A percentile compares a stretch with the other conserved stretches of the same genome.
Conservation (phyloP, 164 flowering plant species). For the Tetrastigma voinierianum region DNA sequence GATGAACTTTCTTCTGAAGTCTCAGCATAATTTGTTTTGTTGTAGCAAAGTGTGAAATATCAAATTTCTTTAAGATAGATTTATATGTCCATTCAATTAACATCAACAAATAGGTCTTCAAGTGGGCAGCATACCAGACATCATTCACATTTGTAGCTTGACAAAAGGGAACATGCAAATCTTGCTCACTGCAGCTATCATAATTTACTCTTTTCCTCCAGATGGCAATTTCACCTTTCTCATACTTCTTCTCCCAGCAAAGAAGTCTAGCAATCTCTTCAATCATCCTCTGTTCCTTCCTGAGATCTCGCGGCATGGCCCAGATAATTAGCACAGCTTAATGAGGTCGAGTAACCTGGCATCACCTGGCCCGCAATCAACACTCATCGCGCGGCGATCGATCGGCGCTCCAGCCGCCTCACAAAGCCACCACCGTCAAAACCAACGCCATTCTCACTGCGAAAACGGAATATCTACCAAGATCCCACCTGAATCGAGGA, state of each 20-base stretch:
- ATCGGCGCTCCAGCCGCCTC: too few species aligned
- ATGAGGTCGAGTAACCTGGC: too few species aligned
- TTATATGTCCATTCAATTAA: background rate
- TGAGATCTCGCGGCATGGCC: too few species aligned
- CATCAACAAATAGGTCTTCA: background rate
- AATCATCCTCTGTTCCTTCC: constrained; percentile 45
- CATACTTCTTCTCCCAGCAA: constrained; percentile 55
- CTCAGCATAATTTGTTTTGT: background rate
- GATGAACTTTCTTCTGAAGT: background rate
- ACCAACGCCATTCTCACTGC: too few species aligned
- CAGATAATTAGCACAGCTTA: too few species aligned
- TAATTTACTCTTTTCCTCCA: constrained; percentile 41
- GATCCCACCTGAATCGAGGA: too few species aligned
- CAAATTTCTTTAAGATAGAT: background rate
- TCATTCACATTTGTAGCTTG: constrained; percentile 27
- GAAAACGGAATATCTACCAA: too few species aligned
- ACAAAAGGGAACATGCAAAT: constrained; percentile 25
- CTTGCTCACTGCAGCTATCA: constrained; percentile 20
- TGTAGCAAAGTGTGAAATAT: background rate
- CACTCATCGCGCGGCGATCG: too few species aligned
- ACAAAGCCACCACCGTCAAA: too few species aligned
- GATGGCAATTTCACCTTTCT: constrained; percentile 49
- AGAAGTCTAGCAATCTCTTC: constrained; percentile 47
- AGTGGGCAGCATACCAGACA: constrained; percentile 34
- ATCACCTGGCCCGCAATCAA: too few species aligned